These are phyloP conservation scores for Monosporascus sp. DNA, from an alignment of 2,329 filamentous ascomycete species.

Conservation along the genomic window DNA sequence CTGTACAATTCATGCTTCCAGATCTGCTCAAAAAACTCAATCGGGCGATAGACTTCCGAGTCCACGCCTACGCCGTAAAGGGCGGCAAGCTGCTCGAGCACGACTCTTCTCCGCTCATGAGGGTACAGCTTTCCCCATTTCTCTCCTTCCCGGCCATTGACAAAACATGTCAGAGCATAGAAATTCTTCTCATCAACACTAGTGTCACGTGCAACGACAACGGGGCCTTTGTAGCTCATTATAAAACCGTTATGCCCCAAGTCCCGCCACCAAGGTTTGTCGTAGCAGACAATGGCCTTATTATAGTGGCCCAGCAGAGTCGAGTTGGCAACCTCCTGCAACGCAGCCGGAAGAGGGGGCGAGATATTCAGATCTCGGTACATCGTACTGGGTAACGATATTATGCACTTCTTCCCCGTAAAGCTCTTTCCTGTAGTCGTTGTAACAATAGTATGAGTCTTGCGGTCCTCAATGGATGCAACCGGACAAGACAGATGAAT, in stretches of 20 bases:
- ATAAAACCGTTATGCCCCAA: constrained; percentile 33
- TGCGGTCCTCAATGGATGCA: constrained; percentile 6
- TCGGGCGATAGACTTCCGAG: constrained; percentile 17
- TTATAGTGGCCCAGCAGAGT: constrained; percentile 40
- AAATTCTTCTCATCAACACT: constrained; percentile 25
- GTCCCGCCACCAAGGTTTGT: constrained; percentile 30
- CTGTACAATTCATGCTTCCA: constrained; percentile 30
- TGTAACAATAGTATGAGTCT: constrained; percentile 10
- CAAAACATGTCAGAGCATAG: constrained; percentile 37
- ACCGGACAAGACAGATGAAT: constrained; percentile 14
- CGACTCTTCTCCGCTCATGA: constrained; percentile 21
- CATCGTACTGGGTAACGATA: constrained; percentile 45
- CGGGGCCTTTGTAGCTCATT: constrained; percentile 35
- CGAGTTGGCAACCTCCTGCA: constrained; percentile 28
- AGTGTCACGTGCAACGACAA: constrained; percentile 35
- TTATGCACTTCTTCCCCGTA: constrained; percentile 35
- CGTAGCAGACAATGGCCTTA: constrained; percentile 33
- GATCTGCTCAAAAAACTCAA: constrained; percentile 28
- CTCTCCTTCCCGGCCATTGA: constrained; percentile 32
- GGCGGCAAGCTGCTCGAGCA: constrained; percentile 30
- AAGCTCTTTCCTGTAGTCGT: constrained; percentile 20
- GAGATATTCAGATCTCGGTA: constrained; percentile 41
- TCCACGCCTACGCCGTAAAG: constrained; percentile 19
- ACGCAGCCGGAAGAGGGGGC: constrained; percentile 36
- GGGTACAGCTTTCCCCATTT: constrained; percentile 28